Evolutionary conservation across 2,329 filamentous ascomycete species (phyloP).

Genomic region (Gaeumannomyces tritici): DNA sequence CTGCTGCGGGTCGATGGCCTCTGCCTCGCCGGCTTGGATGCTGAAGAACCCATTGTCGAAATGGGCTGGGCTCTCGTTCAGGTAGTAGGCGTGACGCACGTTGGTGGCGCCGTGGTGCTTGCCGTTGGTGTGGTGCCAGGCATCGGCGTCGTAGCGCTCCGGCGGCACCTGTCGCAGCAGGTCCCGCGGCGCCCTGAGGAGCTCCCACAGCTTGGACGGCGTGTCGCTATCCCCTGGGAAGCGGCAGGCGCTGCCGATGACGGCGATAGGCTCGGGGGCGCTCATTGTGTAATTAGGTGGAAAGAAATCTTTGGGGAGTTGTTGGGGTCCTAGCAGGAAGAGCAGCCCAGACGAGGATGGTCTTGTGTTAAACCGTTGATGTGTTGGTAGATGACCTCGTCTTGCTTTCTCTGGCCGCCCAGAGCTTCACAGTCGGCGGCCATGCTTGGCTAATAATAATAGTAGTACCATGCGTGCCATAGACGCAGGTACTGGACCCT

Average conservation of each 20-base stretch:
- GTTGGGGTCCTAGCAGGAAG: too few species aligned
- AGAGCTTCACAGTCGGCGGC: too few species aligned
- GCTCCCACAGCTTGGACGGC: constrained; percentile 20
- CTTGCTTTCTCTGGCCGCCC: too few species aligned
- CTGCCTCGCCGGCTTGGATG: constrained; percentile 24
- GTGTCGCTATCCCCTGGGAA: constrained; percentile 22
- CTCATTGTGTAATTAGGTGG: too few species aligned
- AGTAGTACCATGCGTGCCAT: too few species aligned
- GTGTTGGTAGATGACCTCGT: too few species aligned
- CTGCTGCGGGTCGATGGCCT: constrained; percentile 24
- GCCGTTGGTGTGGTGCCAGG: constrained; percentile 20
- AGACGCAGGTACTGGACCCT: too few species aligned
- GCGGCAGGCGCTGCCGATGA: constrained; percentile 25
- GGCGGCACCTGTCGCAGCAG: constrained; percentile 9
- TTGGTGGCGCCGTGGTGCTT: constrained; percentile 22
- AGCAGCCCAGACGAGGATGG: too few species aligned
- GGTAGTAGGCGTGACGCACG: constrained; percentile 20
- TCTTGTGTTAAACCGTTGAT: too few species aligned
- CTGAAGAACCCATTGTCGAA: constrained; percentile 28
- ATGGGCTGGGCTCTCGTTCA: constrained; percentile 17
- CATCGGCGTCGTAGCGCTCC: constrained; percentile 20
- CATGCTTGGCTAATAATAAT: too few species aligned
- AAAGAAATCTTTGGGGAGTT: too few species aligned
- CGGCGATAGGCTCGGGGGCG: constrained; percentile 15
- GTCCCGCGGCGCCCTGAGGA: constrained; percentile 9